Conservation (phyloP, 2,329 filamentous ascomycete genomes). For the Aspergillus ochraceus region DNA sequence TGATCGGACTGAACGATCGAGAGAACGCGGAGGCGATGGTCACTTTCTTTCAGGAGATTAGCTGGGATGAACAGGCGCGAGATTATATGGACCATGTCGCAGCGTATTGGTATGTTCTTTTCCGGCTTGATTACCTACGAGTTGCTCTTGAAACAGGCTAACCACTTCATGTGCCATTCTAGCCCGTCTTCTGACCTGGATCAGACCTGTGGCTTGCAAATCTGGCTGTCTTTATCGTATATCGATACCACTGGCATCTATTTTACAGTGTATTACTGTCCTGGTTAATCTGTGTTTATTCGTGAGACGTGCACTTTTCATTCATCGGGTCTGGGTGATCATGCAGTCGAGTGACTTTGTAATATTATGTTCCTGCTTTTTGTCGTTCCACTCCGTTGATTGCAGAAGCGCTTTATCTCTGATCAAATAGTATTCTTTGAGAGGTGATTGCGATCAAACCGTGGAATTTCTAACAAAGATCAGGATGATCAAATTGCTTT, state of each 20-base stretch:
- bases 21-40: background rate
- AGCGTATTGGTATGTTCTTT: background rate
- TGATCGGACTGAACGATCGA: background rate
- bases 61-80: background rate
- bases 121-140: background rate
- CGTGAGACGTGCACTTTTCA: too few species aligned
- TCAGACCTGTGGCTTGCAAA: background rate
- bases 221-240: background rate
- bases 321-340: too few species aligned
- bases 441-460: too few species aligned
- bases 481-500: too few species aligned
- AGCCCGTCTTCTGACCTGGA: background rate
- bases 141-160: background rate
- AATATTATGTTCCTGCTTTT: too few species aligned
- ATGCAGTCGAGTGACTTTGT: too few species aligned
- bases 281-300: too few species aligned
- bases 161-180: background rate
- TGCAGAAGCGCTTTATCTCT: too few species aligned
- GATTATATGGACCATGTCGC: background rate
- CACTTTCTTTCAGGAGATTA: background rate
- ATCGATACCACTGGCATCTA: background rate
- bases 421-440: too few species aligned
- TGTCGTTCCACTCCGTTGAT: too few species aligned
- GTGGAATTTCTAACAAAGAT: too few species aligned
- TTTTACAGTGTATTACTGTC: background rate